These are phyloP conservation scores for Pythium monospermum DNA, from an alignment of 352 stramenopile species.

Conservation along the genomic window DNA sequence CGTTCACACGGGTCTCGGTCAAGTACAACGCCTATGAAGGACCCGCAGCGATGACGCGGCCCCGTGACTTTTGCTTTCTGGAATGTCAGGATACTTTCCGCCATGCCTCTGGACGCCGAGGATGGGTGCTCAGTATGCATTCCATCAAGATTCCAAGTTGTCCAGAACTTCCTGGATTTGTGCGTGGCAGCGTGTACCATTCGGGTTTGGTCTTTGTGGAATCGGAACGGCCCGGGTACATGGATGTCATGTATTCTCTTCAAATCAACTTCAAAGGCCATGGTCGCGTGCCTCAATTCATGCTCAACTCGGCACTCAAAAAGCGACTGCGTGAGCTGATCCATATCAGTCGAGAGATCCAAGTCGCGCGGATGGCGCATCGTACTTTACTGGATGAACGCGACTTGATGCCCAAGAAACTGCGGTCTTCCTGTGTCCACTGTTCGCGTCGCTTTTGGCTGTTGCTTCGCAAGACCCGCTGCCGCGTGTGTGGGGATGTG, in stretches of 20 bases:
- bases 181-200: slow-evolving; percentile 79
- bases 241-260: slow-evolving; percentile 83
- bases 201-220: slow-evolving; percentile 79
- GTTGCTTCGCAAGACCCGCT: slow-evolving; percentile 67
- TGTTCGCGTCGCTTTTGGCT: slow-evolving; percentile 69
- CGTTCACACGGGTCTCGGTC: slow-evolving; percentile 57
- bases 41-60: slow-evolving; percentile 46
- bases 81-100: slow-evolving; percentile 81
- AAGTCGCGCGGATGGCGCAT: slow-evolving; percentile 46
- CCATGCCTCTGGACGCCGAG: slow-evolving; percentile 55
- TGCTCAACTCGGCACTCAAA: slow-evolving; percentile 63
- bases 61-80: slow-evolving; percentile 66
- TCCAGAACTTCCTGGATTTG: slow-evolving; percentile 60
- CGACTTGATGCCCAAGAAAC: slow-evolving; percentile 64
- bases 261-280: slow-evolving; percentile 85
- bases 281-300: slow-evolving; percentile 51
- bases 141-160: slow-evolving; percentile 77
- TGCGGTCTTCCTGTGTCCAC: slow-evolving; percentile 42
- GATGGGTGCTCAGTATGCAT: slow-evolving; percentile 80
- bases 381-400: slow-evolving; percentile 57
- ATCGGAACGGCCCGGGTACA: slow-evolving; percentile 63
- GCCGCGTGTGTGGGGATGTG: slow-evolving; percentile 68
- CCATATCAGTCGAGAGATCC: slow-evolving; percentile 60
- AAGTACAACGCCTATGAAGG: slow-evolving; percentile 70
- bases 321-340: slow-evolving; percentile 59